Evolutionary conservation across 2,329 filamentous ascomycete species (phyloP), one percentile per base, ranked within the genome.

Genomic region (Fusarium sp.): DNA sequence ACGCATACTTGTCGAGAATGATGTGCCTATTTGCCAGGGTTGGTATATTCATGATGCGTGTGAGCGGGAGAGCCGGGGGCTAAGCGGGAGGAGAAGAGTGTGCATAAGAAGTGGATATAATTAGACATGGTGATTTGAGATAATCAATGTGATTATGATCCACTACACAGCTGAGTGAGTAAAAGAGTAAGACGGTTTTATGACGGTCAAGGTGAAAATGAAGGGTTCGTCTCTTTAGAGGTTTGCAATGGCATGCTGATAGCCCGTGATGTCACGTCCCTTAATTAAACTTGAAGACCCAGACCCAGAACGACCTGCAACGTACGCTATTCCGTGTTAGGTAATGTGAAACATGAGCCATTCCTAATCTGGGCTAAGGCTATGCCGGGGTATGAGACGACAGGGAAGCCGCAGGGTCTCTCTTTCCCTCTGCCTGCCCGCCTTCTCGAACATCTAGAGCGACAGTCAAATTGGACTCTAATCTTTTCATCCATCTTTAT

Each of bases 361-460:
- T 66, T 25, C 70, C 56, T 27, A 52, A 15, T 73, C 35, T 15
- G 61, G 61, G 8, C 27, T 56, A 62, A 67, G 32, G 59, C 59
- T 47, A 40, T 59, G 11, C 17, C 6, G 22, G 47, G 61, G 35
- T 63, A 3, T 43, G 33, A 63, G 47, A 56, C 45, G 45, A 22
- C 47, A 47, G 10, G 43, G 27, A 27, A 38, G 12, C 25, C 50
- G 10, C n/a, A 22, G 25, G 68, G 32, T 33, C 32, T 52, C 17
- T 63, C 38, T 63, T 63, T 61, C 27, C 47, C 37, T 56, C 27
- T 14, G 15, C 12, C 15, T 14, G 4, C 15, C 30, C 2, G 37
- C 30, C 65, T 68, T 68, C 66, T 76, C 65, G 65, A 77, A 76
- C 65, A 57, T 68, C 60, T 64, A 6, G 56, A 17, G 35, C 35